Percentiles rank a stretch among this genome's conserved stretches.
Conservation (phyloP, 2,329 filamentous ascomycete species). For the Fusarium protoensiforme region DNA sequence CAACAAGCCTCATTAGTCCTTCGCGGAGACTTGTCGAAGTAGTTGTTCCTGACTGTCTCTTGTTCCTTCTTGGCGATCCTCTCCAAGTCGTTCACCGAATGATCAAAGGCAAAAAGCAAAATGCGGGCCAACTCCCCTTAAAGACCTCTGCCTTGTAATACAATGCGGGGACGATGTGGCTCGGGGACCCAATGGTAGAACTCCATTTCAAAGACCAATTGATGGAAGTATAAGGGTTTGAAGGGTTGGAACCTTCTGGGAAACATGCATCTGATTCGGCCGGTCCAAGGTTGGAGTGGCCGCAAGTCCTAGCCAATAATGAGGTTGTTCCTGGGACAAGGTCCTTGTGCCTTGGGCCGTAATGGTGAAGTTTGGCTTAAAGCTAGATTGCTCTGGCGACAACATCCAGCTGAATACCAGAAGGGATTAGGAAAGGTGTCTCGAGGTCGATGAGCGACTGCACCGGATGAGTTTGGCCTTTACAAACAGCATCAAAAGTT, state of each 20-base stretch:
- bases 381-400: background rate
- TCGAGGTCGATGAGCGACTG: background rate
- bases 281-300: background rate
- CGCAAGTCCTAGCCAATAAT: background rate
- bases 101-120: background rate
- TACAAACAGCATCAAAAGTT: background rate
- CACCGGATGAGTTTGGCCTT: background rate
- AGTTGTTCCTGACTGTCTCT: background rate
- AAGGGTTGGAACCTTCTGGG: background rate
- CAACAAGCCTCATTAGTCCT: background rate
- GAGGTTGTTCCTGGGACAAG: background rate
- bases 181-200: background rate
- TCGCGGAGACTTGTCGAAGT: background rate
- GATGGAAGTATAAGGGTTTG: background rate
- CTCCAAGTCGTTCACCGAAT: background rate
- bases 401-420: background rate
- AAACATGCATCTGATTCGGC: background rate
- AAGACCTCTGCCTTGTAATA: background rate
- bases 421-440: background rate
- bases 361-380: background rate
- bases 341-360: background rate
- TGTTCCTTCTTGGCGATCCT: background rate
- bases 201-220: background rate
- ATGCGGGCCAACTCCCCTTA: background rate
- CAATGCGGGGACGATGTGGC: background rate